Evolutionary conservation across 2,329 filamentous ascomycete genomes (phyloP), one percentile per base, ranked within the genome.

Genomic region (Colletotrichum aenigma): DNA sequence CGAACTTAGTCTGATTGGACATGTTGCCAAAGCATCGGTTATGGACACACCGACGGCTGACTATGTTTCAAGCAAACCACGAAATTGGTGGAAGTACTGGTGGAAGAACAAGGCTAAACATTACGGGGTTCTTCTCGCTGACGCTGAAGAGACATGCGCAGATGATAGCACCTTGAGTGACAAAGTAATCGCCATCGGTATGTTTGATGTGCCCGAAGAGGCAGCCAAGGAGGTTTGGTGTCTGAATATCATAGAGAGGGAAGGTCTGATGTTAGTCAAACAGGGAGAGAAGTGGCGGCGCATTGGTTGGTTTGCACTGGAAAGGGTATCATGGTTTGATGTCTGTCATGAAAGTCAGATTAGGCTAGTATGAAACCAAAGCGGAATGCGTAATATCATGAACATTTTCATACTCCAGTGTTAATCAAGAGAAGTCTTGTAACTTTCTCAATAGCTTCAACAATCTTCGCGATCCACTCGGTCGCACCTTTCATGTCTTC

Each of bases 151-250:
- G 18, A 24, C n/a, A 15, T 12, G 36, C n/a, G 30, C 21, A 16
- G 24, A n/a, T 21, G 6, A 15, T 4, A 16, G 21, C 4, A n/a
- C 21, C 6, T 15, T 36, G 9, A 26, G 28, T 21, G 43, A 64
- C 6, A 26, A 36, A 3, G 56, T 73, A 6, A 24, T 73, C n/a
- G 56, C 56, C 7, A 30, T 64, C 2, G 71, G 71, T 6, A 24
- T 28, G 12, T 73, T 73, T 58, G 71, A 73, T 28, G 56, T 73
- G 24, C 28, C 58, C 9, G 71, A 73, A 8, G 71, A 73, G n/a
- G 56, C 38, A 16, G 21, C 30, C 12, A 26, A 34, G 32, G 56
- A 73, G 32, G 32, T 70, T 3, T 62, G 66, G 66, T 62, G 66
- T 26, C 43, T 73, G 30, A 15, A 7, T 7, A 10, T 73, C 24